phyloP scores from a whole-genome alignment of 352 stramenopile genomes.

The Halophytophthora batemanensis region DNA sequence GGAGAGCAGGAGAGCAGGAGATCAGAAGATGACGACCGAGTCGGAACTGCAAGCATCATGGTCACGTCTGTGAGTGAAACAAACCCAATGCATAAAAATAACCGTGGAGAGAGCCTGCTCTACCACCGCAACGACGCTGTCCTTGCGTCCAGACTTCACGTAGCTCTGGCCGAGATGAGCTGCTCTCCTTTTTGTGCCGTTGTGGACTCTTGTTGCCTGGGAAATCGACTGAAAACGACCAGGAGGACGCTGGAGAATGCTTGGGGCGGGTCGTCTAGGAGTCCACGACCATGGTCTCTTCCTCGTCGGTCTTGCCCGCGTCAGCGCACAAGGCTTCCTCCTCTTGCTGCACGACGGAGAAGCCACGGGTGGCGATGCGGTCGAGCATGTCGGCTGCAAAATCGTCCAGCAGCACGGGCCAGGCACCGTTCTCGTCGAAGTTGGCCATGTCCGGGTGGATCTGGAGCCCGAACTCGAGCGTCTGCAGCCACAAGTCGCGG shows the following conservation, averaged over 20 bases:
- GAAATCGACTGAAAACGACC: not conserved
- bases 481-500: slow-evolving; percentile 83
- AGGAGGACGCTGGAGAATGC: too few relatives aligned
- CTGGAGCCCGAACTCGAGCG: slow-evolving; percentile 85
- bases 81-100: too few relatives aligned
- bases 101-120: too few relatives aligned
- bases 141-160: too few relatives aligned
- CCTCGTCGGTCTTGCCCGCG: slow-evolving; percentile 27
- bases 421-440: slow-evolving; percentile 89
- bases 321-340: slow-evolving; percentile 25
- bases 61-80: too few relatives aligned
- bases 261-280: too few relatives aligned
- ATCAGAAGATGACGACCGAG: slow-evolving; percentile 4
- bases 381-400: too few relatives aligned
- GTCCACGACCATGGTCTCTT: slow-evolving; percentile 56
- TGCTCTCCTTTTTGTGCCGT: too few relatives aligned
- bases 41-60: too few relatives aligned
- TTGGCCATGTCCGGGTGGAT: slow-evolving; percentile 73
- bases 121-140: too few relatives aligned
- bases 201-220: slow-evolving; percentile 4
- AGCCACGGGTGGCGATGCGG: too few relatives aligned
- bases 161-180: too few relatives aligned
- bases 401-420: slow-evolving; percentile 89
- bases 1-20: not conserved
- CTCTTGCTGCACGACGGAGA: slow-evolving; percentile 41